Base-by-base conservation (phyloP, 805 yeast species). In the Kazachstania kunashirensis region DNA sequence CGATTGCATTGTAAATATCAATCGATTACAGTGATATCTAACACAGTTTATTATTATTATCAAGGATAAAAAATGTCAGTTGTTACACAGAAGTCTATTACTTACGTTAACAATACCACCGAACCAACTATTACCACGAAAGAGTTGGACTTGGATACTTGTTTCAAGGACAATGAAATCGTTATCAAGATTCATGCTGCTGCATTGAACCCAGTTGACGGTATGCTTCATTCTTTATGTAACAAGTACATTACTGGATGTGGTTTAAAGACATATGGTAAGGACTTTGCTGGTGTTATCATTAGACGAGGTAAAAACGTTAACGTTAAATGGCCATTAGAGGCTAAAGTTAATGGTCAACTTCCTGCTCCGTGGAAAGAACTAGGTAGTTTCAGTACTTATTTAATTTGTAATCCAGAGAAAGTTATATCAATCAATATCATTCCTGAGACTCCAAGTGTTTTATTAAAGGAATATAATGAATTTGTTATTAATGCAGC, bases 371-470 rank as follows among this genome's bases (percentile, higher is more conserved):
- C 49, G 2, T 57, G 35, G 17, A 46, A 55, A 9, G 33, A 32
- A 6, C 49, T 45, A 20, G 79, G 78, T 21, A 45, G 79, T 1
- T 46, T 68, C n/a, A 43, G 65, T 3, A 71, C 74, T 43, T 75
- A 72, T 46, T 37, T 72, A 23, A 44, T 66, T 15, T 29, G 72
- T 15, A 65, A 73, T 36, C 59, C 62, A 4, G 3, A 16, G 3
- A 14, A 24, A 3, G 49, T 46, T 6, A 41, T 50, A 3, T 24
- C 38, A 17, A 33, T 35, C 7, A 32, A 12, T 54, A 53, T 7
- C 59, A 56, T 20, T 42, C 76, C 43, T 39, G 66, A 4, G 55
- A 64, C 38, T 63, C 47, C 18, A 13, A 24, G 29, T 10, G 30
- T 33, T 13, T 20, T 31, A 13, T 26, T 31, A 8, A 43, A 81